Base-by-base conservation (phyloP, 1,139 yeast species). In the Suhomyces guaymorum region DNA sequence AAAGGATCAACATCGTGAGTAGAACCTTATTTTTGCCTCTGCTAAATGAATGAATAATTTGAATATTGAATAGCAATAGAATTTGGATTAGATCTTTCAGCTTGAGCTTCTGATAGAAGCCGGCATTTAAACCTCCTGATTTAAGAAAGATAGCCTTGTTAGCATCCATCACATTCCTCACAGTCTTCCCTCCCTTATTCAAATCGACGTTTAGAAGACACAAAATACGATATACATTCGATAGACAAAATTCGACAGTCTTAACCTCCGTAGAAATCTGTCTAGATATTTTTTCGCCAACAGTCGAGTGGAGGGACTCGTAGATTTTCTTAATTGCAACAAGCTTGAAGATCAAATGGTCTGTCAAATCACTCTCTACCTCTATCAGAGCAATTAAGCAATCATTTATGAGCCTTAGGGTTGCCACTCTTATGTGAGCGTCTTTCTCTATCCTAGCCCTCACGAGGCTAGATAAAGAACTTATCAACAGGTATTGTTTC, bases 1-100 rank as follows among this genome's bases (percentile, higher is more conserved):
- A 18, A 10, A 33, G 15, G n/a, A 37, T 37, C 16, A 37, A 28
- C 17, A 37, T 17, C 4, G 35, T 25, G 5, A 37, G 24, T 12
- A 37, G 27, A 10, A 27, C 28, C 11, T 30, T 24, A 14, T 16
- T 33, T 15, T 26, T 36, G 13, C 4, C 14, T n/a, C 30, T 16
- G 5, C 28, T 19, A 16, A 33, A 33, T 3, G 29, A 29, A 17
- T 27, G 28, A 13, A 33, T 23, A 1, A 33, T 7, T 25, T 20
- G 30, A 3, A 33, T 27, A 18, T 27, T 26, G 19, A 37, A 22
- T 10, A 35, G 11, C 5, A 28, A 12, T 13, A 28, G 10, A 18
- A 28, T 8, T n/a, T 25, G 16, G 7, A 19, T 15, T 9, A 18
- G 9, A 4, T 16, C 17, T 13, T 16, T 15, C 30, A 19, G 30